Conservation (phyloP, 345 rosid species). For the Eucalyptus polybractea region DNA sequence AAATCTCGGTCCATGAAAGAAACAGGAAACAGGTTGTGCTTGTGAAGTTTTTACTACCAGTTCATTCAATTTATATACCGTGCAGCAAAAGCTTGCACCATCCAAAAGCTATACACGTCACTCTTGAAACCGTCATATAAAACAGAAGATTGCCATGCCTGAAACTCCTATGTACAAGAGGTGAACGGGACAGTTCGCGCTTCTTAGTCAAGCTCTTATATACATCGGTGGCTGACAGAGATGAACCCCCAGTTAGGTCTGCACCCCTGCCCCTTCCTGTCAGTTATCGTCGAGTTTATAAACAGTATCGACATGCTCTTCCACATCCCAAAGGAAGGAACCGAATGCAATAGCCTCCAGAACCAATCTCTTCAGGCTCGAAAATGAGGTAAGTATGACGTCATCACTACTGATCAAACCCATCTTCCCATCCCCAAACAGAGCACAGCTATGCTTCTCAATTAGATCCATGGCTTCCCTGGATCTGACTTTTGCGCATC, state of each 20-base stretch:
- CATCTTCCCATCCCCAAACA: constrained; percentile 40
- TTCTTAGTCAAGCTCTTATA: neutral
- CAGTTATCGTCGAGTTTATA: constrained; percentile 55
- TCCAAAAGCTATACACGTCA: neutral
- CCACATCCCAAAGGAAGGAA: constrained; percentile 88
- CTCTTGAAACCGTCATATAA: neutral
- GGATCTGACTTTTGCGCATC: constrained; percentile 59
- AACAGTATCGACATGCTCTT: constrained; percentile 44
- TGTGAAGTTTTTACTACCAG: neutral
- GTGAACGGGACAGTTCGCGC: neutral
- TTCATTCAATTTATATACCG: neutral
- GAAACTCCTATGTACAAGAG: neutral
- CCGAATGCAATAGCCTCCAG: constrained; percentile 94
- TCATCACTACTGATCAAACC: constrained; percentile 19
- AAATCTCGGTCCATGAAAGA: neutral
- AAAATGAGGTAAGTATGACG: constrained; percentile 60
- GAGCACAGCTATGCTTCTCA: constrained; percentile 65
- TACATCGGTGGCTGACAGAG: neutral
- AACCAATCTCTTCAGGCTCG: constrained; percentile 78
- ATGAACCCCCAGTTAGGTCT: neutral
- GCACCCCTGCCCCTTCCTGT: neutral
- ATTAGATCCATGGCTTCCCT: constrained; percentile 57
- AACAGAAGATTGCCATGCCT: neutral
- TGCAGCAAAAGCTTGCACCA: neutral
- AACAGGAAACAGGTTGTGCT: neutral